A percentile compares a stretch with the other conserved stretches of the same genome.
Evolutionary conservation across 257 asterid genomes (phyloP).

Genomic region (Leptodermis oblonga): DNA sequence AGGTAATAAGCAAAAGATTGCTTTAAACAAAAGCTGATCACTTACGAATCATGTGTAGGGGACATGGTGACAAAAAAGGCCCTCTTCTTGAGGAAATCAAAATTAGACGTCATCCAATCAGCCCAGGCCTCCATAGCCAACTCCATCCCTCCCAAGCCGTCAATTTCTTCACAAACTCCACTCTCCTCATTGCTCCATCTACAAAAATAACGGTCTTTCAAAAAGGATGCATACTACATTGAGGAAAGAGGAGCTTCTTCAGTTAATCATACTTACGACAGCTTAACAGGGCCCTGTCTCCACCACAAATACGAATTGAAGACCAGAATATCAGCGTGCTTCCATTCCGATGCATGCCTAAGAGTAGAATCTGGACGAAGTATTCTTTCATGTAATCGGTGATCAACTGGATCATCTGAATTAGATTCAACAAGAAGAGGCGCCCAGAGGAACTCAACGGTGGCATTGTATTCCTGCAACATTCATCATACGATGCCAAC

Average conservation of each 20-base stretch:
- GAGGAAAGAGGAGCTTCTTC: not conserved
- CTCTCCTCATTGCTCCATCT: conserved; percentile 78
- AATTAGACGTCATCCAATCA: conserved; percentile 57
- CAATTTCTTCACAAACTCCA: conserved; percentile 65
- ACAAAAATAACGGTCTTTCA: not conserved
- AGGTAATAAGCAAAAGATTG: not conserved
- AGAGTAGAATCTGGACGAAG: conserved; percentile 67
- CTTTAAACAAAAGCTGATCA: not conserved
- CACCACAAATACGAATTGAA: conserved; percentile 93
- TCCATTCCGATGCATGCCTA: conserved; percentile 81
- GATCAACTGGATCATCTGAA: conserved; percentile 82
- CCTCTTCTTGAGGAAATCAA: conserved; percentile 56
- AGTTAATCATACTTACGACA: conserved; percentile 45
- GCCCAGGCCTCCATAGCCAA: conserved; percentile 95
- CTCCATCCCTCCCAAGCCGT: conserved; percentile 84
- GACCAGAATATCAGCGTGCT: conserved; percentile 79
- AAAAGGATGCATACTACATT: not conserved
- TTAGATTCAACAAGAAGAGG: conserved; percentile 96
- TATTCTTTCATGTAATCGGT: conserved; percentile 73
- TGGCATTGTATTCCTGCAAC: conserved; percentile 75
- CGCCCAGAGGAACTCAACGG: conserved; percentile 88
- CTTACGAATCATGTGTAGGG: conserved; percentile 80
- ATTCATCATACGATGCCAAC: conserved; percentile 5
- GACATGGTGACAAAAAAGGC: conserved; percentile 94
- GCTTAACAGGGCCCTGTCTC: conserved; percentile 85